Percentiles rank a stretch among this genome's conserved stretches.
Conservation (phyloP, 441 rosid genomes). For the Pelargonium cotyledonis region DNA sequence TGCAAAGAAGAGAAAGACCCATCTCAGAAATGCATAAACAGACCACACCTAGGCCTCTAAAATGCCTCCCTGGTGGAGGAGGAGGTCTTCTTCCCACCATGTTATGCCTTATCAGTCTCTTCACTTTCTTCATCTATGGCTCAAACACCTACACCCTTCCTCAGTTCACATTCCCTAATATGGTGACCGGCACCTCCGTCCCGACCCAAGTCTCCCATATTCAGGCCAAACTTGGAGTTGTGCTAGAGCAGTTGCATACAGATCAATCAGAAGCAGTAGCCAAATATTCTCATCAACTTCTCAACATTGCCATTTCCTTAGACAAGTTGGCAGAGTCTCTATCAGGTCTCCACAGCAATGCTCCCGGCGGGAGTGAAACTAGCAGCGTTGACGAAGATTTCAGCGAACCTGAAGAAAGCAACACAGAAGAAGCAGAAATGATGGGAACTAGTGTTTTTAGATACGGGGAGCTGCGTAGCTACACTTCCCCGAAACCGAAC, state of each 20-base stretch:
- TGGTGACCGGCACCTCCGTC: conserved; percentile 16
- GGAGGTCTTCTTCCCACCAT: conserved; percentile 15
- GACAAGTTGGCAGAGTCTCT: conserved; percentile 40
- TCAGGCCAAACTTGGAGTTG: conserved; percentile 34
- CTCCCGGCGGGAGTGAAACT: conserved; percentile 15
- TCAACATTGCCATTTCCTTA: conserved; percentile 31
- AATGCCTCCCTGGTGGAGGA: conserved; percentile 25
- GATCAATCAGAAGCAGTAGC: conserved; percentile 23
- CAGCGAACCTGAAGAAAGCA: conserved; percentile 28
- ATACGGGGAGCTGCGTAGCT: conserved; percentile 38
- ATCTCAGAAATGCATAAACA: conserved; percentile 34
- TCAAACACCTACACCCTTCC: conserved; percentile 21
- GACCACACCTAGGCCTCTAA: conserved; percentile 21
- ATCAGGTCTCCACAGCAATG: conserved; percentile 14
- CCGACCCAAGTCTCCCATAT: conserved; percentile 30
- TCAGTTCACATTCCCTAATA: conserved; percentile 18
- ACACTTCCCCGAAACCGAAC: conserved; percentile 37
- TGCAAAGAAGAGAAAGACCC: not conserved
- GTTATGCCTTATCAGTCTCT: conserved; percentile 27
- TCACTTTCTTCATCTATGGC: conserved; percentile 23
- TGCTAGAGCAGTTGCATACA: conserved; percentile 37
- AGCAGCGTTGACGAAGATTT: conserved; percentile 31
- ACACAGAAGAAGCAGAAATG: conserved; percentile 20
- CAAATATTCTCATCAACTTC: conserved; percentile 40
- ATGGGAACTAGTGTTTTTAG: conserved; percentile 20